Evolutionary conservation across 1,284 basidiomycete species (phyloP).

Genomic region (Xerocomus amazonicus): DNA sequence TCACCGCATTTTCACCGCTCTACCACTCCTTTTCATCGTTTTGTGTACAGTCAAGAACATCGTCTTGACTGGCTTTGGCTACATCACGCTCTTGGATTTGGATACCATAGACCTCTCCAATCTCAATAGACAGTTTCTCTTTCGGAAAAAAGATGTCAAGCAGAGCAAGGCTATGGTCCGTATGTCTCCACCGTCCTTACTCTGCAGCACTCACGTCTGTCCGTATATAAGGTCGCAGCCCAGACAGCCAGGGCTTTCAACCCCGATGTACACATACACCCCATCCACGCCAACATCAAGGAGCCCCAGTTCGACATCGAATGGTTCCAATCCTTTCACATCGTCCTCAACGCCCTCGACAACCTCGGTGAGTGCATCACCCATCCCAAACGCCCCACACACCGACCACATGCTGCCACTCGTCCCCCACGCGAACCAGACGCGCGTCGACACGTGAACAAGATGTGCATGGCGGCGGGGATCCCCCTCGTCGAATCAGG

Average conservation of each 20-base stretch:
- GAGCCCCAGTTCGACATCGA: slow-evolving; percentile 86
- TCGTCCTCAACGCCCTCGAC: slow-evolving; percentile 95
- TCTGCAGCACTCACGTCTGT: not conserved
- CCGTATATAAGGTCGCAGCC: slow-evolving; percentile 67
- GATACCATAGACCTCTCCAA: slow-evolving; percentile 99
- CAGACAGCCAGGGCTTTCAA: slow-evolving; percentile 90
- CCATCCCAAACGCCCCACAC: not conserved
- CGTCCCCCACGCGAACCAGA: slow-evolving; percentile 42
- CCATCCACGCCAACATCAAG: slow-evolving; percentile 95
- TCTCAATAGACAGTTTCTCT: slow-evolving; percentile 96
- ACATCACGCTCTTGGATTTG: slow-evolving; percentile 92
- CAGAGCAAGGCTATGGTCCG: slow-evolving; percentile 87
- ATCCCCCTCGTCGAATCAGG: slow-evolving; percentile 96
- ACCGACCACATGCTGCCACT: too few species aligned
- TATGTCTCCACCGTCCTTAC: not conserved
- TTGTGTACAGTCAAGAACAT: slow-evolving; percentile 83
- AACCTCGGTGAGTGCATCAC: slow-evolving; percentile 73
- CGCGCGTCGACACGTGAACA: slow-evolving; percentile 91
- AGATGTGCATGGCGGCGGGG: slow-evolving; percentile 90
- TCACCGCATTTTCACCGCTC: slow-evolving; percentile 18
- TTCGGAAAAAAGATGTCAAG: slow-evolving; percentile 96
- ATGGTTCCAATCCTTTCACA: slow-evolving; percentile 89
- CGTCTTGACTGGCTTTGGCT: slow-evolving; percentile 87
- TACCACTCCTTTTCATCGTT: not conserved
- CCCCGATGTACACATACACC: slow-evolving; percentile 82